These are phyloP conservation scores for Pseudogymnoascus sp. DNA, from an alignment of 2,329 filamentous ascomycete species.

Conservation along the genomic window DNA sequence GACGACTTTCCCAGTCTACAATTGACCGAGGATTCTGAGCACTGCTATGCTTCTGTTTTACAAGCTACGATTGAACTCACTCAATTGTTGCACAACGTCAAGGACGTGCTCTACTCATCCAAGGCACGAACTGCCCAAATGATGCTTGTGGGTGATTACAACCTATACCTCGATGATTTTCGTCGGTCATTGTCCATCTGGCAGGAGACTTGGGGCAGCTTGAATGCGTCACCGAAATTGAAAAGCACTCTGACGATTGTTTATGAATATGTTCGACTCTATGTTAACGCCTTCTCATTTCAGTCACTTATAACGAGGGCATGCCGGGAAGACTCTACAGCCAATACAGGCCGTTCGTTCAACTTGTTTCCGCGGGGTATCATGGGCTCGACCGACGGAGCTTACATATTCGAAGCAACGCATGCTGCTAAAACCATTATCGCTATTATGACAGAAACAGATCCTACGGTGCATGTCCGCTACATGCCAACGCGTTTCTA, in stretches of 20 bases:
- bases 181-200: constrained; percentile 10
- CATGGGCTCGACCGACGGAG: constrained; percentile 16
- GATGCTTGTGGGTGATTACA: constrained; percentile 17
- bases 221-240: constrained; percentile 44
- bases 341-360: not conserved
- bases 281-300: constrained; percentile 69
- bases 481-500: constrained; percentile 9
- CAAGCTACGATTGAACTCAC: constrained; percentile 19
- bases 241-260: constrained; percentile 61
- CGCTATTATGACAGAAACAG: constrained; percentile 8
- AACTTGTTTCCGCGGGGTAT: constrained; percentile 22
- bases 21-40: not conserved
- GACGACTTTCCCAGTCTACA: constrained; percentile 18
- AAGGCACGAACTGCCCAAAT: constrained; percentile 17
- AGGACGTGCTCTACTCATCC: constrained; percentile 19
- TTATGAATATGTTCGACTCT: constrained; percentile 64
- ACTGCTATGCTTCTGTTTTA: constrained; percentile 12
- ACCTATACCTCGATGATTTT: constrained; percentile 20
- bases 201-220: constrained; percentile 8
- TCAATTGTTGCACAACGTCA: constrained; percentile 19
- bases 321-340: not conserved
- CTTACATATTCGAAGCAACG: constrained; percentile 17
- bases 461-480: constrained; percentile 1
- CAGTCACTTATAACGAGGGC: constrained; percentile 57
- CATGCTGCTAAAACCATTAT: constrained; percentile 16